Percentiles rank a stretch among this genome's conserved stretches.
Evolutionary conservation across 208 protist genomes (phyloP).

Genomic region (Trichomonas tenax): DNA sequence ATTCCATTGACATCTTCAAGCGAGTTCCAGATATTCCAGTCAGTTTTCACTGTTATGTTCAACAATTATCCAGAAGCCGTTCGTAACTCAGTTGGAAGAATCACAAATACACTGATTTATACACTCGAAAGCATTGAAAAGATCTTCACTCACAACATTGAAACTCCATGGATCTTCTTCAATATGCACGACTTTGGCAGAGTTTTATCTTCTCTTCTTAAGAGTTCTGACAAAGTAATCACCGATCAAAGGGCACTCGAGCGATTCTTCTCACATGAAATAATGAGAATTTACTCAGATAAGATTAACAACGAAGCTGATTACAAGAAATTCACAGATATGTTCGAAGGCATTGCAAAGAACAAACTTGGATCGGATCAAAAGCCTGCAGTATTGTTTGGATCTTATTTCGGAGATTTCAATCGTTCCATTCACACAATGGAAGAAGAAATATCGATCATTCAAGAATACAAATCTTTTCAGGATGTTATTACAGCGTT

Average conservation of each 20-base stretch:
- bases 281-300: slow-evolving; percentile 78
- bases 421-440: slow-evolving; percentile 19
- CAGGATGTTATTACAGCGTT: slow-evolving; percentile 47
- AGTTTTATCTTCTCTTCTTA: slow-evolving; percentile 42
- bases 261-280: slow-evolving; percentile 80
- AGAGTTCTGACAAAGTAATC: neutral
- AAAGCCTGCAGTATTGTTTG: neutral
- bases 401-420: neutral
- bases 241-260: slow-evolving; percentile 33
- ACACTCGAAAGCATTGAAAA: slow-evolving; percentile 35
- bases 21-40: neutral
- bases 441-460: slow-evolving; percentile 32
- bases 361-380: slow-evolving; percentile 10
- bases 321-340: slow-evolving; percentile 56
- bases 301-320: slow-evolving; percentile 74
- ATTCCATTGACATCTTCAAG: neutral
- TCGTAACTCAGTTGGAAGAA: neutral
- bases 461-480: slow-evolving; percentile 27
- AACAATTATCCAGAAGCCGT: neutral
- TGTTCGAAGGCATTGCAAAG: slow-evolving; percentile 32
- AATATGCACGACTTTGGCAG: slow-evolving; percentile 86
- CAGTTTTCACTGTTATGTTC: neutral
- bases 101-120: slow-evolving; percentile 37
- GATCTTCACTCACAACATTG: slow-evolving; percentile 55
- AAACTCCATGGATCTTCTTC: slow-evolving; percentile 90